Evolutionary conservation across 2,329 filamentous ascomycete genomes (phyloP), one percentile per base, ranked within the genome.

Genomic region (Niveomyces coronatus): DNA sequence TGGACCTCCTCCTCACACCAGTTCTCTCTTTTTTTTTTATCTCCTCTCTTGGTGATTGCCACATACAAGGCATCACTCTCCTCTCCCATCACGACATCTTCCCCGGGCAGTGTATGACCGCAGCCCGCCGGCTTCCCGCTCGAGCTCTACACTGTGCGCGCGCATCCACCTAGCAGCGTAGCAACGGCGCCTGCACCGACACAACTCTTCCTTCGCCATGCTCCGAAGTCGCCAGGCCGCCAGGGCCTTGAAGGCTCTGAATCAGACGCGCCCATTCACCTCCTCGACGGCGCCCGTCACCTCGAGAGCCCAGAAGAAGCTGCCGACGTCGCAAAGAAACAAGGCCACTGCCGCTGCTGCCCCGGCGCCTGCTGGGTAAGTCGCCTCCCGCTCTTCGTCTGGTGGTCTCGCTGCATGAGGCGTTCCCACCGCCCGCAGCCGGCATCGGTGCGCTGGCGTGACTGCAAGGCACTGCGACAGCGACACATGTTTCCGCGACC

Each of bases 351-450:
- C 64, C 28, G 62, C 67, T 30, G 61, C 61, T 44, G 56, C 39
- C 11, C 17, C 40, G 4, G 39, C 41, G 9, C 15, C 69, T 44
- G 63, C 68, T 44, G 56, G 68, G 75, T 81, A 65, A 57, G 76
- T 68, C 14, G 10, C 16, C 14, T 11, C 27, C 15, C 13, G 20
- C 18, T 22, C 17, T 41, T 20, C 16, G 16, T 31, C 15, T 27
- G 29, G 35, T 28, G 29, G 15, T 32, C 6, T 28, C n/a, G 23
- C 16, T 17, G 20, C n/a, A n/a, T n/a, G n/a, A n/a, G n/a, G n/a
- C n/a, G n/a, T n/a, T n/a, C 22, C 13, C 36, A 31, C 27, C 29
- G n/a, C 23, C 26, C 36, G 18, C 16, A 33, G 38, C 32, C 39
- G 44, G 31, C 43, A 45, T 42, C 41, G 40, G 42, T 44, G 13